Conservation (phyloP, 2,329 filamentous ascomycete species). For the Laburnicola sp. region DNA sequence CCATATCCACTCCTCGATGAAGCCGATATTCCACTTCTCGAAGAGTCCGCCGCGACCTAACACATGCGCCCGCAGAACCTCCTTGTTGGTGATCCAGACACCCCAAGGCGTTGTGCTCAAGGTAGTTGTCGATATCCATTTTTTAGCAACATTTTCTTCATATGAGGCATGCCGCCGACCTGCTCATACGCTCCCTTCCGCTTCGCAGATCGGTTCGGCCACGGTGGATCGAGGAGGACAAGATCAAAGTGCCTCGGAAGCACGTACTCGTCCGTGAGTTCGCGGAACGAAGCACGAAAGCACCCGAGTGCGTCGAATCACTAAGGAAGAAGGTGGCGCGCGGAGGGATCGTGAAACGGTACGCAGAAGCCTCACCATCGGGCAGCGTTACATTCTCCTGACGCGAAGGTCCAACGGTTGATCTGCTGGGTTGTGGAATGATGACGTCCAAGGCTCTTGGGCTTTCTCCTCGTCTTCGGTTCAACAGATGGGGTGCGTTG, state of each 20-base stretch:
- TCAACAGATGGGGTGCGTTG: constrained; percentile 12
- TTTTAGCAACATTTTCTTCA: constrained; percentile 46
- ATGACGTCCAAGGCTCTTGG: constrained; percentile 31
- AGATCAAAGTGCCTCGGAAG: constrained; percentile 63
- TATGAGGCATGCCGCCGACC: constrained; percentile 51
- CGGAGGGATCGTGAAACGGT: constrained; percentile 54
- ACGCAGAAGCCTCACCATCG: constrained; percentile 13
- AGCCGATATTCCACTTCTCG: constrained; percentile 65
- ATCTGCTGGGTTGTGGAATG: constrained; percentile 36
- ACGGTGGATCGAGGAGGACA: constrained; percentile 75
- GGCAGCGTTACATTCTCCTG: constrained; percentile 12
- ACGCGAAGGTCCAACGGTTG: constrained; percentile 32
- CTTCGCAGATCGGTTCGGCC: constrained; percentile 76
- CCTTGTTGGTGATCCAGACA: constrained; percentile 78
- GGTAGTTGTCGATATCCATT: constrained; percentile 52
- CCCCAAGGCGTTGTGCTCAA: constrained; percentile 53
- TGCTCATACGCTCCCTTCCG: constrained; percentile 59
- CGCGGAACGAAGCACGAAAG: constrained; percentile 46
- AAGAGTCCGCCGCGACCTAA: constrained; percentile 64
- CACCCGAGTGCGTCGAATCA: constrained; percentile 41
- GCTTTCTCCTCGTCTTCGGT: background rate
- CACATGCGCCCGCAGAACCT: constrained; percentile 57
- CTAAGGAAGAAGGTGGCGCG: constrained; percentile 56
- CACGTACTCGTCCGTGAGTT: constrained; percentile 44
- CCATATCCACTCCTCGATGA: constrained; percentile 76